A percentile compares a stretch with the other conserved stretches of the same genome.
These are phyloP conservation scores for Chlorophyllum brunneum DNA, from an alignment of 768 basidiomycete genomes.

Conservation along the genomic window DNA sequence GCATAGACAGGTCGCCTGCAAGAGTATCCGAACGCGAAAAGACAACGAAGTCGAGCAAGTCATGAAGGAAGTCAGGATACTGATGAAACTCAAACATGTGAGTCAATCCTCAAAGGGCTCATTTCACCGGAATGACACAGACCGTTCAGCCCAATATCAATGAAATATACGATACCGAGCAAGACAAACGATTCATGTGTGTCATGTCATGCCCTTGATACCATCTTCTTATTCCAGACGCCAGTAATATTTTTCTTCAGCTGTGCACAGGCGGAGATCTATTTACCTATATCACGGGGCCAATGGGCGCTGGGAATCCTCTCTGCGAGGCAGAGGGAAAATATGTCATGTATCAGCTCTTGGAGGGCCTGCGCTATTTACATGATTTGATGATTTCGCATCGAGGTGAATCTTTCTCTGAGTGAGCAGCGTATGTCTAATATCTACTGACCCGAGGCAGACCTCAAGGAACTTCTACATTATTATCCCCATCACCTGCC, in stretches of 20 bases:
- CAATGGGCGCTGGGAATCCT: constrained; percentile 42
- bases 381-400: constrained; percentile 74
- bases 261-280: constrained; percentile 84
- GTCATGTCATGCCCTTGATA: constrained; percentile 14
- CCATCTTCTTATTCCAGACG: not conserved
- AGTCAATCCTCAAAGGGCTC: constrained; percentile 16
- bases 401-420: constrained; percentile 50
- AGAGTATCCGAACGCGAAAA: constrained; percentile 67
- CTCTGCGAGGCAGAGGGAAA: constrained; percentile 80
- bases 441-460: constrained; percentile 29
- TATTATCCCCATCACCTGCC: not conserved
- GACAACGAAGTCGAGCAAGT: constrained; percentile 56
- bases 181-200: constrained; percentile 56
- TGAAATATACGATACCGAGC: constrained; percentile 66
- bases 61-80: constrained; percentile 76
- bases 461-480: constrained; percentile 51
- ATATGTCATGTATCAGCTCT: constrained; percentile 77
- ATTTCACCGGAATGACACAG: too few relatives aligned
- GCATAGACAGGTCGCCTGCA: constrained; percentile 78
- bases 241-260: constrained; percentile 79
- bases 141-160: constrained; percentile 72
- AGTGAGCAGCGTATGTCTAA: not conserved
- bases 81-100: constrained; percentile 71
- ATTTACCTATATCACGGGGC: constrained; percentile 78
- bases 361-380: constrained; percentile 68